Base-by-base conservation (phyloP, 495 filamentous ascomycete species). In the Aspergillus mulundensis region DNA sequence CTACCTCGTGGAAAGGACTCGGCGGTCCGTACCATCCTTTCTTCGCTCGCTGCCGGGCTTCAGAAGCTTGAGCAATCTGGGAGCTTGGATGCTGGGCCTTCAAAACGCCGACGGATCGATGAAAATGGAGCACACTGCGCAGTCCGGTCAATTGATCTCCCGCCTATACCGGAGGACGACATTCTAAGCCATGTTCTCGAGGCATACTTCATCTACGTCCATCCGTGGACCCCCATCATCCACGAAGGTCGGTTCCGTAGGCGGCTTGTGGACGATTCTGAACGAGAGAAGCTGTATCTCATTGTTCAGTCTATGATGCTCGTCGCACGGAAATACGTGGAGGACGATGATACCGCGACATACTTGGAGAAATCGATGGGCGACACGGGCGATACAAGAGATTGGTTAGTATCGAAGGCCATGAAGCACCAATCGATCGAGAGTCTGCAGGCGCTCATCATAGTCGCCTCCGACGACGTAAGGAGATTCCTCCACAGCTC, bases 141-240 rank as follows among this genome's bases (percentile, higher is more conserved):
- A 36, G 5, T 15, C 6, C 32, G 2, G 32, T 14, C 5, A 14
- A 15, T 2, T 2, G 32, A 14, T 10, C 7, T 36, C 32, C 28
- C 11, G 7, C 6, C 2, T 36, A 10, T 36, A 36, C 32, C 32
- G 6, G 32, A 36, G 2, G 32, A 36, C 11, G 32, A 36, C 3
- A 15, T 14, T 6, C 32, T 36, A 10, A 36, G 32, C 32, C 32
- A 61, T 44, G 54, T 64, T 3, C 53, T 72, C 4, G 62, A 69
- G 25, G 47, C 59, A 14, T 69, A 73, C 53, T 75, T 73, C 51
- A 47, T 32, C 1, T 45, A 60, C 0, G 58, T 70, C 2, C 72
- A 75, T 47, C 72, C 66, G n/a, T 73, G 70, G 70, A 72, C 69
- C 20, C 72, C 72, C 11, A 67, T 73, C 10, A 41, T 75, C 7